Base-by-base conservation (phyloP, 2,329 filamentous ascomycete genomes). In the Pseudogymnoascus sp. region DNA sequence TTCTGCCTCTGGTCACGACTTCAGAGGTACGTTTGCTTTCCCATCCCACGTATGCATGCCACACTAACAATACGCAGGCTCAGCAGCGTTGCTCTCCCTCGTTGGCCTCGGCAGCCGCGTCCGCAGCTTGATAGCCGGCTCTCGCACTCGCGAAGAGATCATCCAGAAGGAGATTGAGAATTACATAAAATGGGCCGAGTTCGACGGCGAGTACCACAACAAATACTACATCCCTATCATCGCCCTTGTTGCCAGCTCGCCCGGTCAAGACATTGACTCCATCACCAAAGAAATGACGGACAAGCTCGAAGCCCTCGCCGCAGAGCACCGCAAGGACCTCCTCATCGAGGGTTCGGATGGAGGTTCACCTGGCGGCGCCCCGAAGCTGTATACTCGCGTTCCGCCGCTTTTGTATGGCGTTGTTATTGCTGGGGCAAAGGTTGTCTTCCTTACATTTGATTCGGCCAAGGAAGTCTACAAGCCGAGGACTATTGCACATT, bases 341-440 rank as follows among this genome's bases (percentile, higher is more conserved):
- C 58, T 59, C 12, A 52, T 66, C 29, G 60, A 64, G 7, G 58
- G 58, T 18, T 37, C 37, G 1, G 58, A 59, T 5, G 25, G 27
- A 2, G 58, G 10, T 5, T 33, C 61, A 36, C 60, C 62, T n/a
- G 65, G 59, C 33, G 68, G 65, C 6, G 65, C 67, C 18, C 58
- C 66, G 1, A 64, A 69, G 42, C 62, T 64, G 7, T 72, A 70
- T 52, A 60, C 55, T 9, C 64, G 65, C 61, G 48, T 33, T 7
- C 71, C 68, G 31, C 72, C 72, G 3, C 61, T 73, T 12, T 64
- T 74, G 21, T 74, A 73, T 45, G 72, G 72, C 4, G 69, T 74
- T 10, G 64, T 72, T n/a, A 64, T 72, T 36, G 67, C 68, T 25
- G 62, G 67, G 21, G 65, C 66, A 3, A 66, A 66, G 27, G 63